These are phyloP conservation scores for Aspergillus sp. DNA, from an alignment of 2,329 filamentous ascomycete genomes.

Conservation along the genomic window DNA sequence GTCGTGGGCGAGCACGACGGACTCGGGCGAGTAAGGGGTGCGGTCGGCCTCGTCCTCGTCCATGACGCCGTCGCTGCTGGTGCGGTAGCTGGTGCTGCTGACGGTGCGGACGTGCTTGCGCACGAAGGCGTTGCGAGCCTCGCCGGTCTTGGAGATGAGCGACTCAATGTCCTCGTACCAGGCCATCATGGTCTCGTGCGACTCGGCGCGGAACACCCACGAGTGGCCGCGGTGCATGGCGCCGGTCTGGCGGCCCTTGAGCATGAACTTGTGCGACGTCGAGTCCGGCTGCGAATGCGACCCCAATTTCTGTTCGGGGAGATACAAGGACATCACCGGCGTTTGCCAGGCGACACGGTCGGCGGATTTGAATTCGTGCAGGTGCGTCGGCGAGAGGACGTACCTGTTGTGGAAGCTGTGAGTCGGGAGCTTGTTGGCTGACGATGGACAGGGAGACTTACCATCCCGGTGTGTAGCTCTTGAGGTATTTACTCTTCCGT, in stretches of 20 bases:
- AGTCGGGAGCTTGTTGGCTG: neutral
- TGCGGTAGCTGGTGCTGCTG: slow-evolving; percentile 60
- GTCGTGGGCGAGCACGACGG: slow-evolving; percentile 35
- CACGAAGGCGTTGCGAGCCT: slow-evolving; percentile 85
- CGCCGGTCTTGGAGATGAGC: slow-evolving; percentile 81
- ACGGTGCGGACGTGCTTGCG: slow-evolving; percentile 75
- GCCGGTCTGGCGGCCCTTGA: slow-evolving; percentile 93
- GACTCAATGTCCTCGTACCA: slow-evolving; percentile 94
- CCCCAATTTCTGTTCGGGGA: slow-evolving; percentile 92
- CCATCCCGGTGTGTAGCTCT: slow-evolving; percentile 96
- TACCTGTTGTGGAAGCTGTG: slow-evolving; percentile 60
- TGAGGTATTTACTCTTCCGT: slow-evolving; percentile 97
- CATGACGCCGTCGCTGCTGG: slow-evolving; percentile 73
- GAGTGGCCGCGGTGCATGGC: slow-evolving; percentile 78
- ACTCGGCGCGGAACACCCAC: slow-evolving; percentile 67
- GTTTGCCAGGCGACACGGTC: slow-evolving; percentile 79
- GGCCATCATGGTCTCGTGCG: slow-evolving; percentile 90
- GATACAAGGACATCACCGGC: slow-evolving; percentile 92
- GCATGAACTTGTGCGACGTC: slow-evolving; percentile 93
- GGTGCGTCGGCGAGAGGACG: slow-evolving; percentile 89
- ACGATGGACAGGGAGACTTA: slow-evolving; percentile 46
- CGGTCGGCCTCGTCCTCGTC: slow-evolving; percentile 71
- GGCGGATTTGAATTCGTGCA: slow-evolving; percentile 98
- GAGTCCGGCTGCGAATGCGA: slow-evolving; percentile 80
- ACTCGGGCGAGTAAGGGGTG: slow-evolving; percentile 63